Evolutionary conservation across 768 basidiomycete species (phyloP).

Genomic region (Termitomyces sp.): DNA sequence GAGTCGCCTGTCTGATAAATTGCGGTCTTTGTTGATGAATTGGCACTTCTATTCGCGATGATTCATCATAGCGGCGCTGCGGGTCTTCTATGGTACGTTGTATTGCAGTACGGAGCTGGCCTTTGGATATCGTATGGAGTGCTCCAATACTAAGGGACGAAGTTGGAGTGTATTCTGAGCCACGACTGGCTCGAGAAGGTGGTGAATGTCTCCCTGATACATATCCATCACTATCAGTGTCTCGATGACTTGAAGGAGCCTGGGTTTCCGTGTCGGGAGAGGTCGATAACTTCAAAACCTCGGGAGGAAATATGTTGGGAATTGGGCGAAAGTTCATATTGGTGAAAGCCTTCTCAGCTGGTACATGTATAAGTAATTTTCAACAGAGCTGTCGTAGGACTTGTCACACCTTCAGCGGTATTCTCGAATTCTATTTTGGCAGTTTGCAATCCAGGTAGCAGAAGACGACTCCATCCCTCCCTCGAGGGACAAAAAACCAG

Average conservation of each 20-base stretch:
- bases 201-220: neutral
- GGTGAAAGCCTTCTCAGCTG: neutral
- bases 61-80: neutral
- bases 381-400: too few relatives aligned
- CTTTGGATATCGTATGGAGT: neutral
- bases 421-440: neutral
- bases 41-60: neutral
- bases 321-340: neutral
- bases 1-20: too few relatives aligned
- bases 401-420: neutral
- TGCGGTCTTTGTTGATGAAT: neutral
- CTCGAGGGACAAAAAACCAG: neutral
- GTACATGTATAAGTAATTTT: neutral
- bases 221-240: neutral
- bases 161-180: neutral
- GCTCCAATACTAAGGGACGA: neutral
- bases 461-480: neutral
- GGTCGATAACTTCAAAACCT: neutral
- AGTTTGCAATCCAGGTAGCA: neutral
- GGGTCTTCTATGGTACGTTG: neutral
- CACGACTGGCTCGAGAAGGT: neutral
- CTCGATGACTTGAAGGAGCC: neutral
- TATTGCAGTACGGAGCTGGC: too few relatives aligned
- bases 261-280: neutral
- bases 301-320: neutral